Evolutionary conservation across 2,329 filamentous ascomycete genomes (phyloP).

Genomic region (Colletotrichum neosansevieriae): DNA sequence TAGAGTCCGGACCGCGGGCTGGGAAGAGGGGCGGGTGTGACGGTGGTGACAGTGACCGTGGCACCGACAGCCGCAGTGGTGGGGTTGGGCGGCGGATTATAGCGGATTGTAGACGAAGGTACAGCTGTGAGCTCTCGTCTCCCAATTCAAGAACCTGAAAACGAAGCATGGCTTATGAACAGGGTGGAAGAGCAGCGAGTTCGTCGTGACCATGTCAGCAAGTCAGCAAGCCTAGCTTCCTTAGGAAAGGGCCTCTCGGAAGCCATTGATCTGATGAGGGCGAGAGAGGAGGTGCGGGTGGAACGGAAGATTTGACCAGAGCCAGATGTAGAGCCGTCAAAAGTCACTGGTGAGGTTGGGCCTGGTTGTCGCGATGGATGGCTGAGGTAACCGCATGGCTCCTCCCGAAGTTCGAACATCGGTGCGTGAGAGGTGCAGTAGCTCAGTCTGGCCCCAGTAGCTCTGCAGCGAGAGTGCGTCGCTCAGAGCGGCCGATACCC

Average conservation of each 20-base stretch:
- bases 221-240: slow-evolving; percentile 5
- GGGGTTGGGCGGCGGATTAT: slow-evolving; percentile 24
- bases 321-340: slow-evolving; percentile 1
- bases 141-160: background rate
- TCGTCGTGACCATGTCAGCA: slow-evolving; percentile 11
- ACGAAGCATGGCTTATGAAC: background rate
- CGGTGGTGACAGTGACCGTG: slow-evolving; percentile 28
- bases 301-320: slow-evolving; percentile 2
- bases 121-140: slow-evolving; percentile 2
- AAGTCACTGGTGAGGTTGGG: slow-evolving; percentile 21
- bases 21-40: slow-evolving; percentile 40
- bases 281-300: background rate
- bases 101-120: slow-evolving; percentile 8
- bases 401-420: slow-evolving; percentile 27
- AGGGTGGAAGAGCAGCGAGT: background rate
- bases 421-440: slow-evolving; percentile 35
- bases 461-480: slow-evolving; percentile 11
- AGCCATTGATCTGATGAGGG: background rate
- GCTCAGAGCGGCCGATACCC: background rate
- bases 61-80: slow-evolving; percentile 27
- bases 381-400: slow-evolving; percentile 38
- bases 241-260: background rate
- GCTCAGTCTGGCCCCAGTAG: slow-evolving; percentile 27
- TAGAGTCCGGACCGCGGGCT: slow-evolving; percentile 38
- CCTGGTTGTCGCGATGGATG: slow-evolving; percentile 17